Evolutionary conservation across 2,329 filamentous ascomycete species (phyloP), one percentile per base, ranked within the genome.

Genomic region (Fusarium sp.): DNA sequence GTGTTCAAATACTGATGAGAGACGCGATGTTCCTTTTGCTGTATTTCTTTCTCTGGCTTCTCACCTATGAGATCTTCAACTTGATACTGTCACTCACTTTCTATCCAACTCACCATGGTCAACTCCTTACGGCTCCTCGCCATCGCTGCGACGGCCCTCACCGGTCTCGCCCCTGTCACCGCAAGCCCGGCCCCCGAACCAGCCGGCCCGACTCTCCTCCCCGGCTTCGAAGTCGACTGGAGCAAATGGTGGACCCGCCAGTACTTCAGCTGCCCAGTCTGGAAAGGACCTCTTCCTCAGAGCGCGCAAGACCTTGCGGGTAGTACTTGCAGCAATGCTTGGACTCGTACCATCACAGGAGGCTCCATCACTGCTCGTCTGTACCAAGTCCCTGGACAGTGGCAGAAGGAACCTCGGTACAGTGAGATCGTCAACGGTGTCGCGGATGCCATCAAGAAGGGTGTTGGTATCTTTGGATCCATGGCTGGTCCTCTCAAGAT

Each of bases 361-460:
- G 68, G 65, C 8, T 62, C 61, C 27, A 68, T 58, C 20, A 70
- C 68, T 5, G 60, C 65, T n/a, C 60, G 64, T 24, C 60, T 70
- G 18, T 70, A 70, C 54, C 67, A 70, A 24, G 67, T 70, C n/a
- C 67, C 67, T 20, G 67, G 67, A 16, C 8, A 24, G 2, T 67
- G 67, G 67, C 64, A 70, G 20, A 20, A 50, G 47, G 42, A 64
- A 5, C 45, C 54, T 14, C 60, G 67, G 7, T 70, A 70, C 37
- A 64, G 35, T 11, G 67, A 70, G 20, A 70, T 70, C 14, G 67
- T 67, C 60, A 70, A 70, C 38, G 64, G 67, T 24, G 67, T 62
- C 3, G 67, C 50, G 9, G 60, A 40, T 31, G 67, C 60, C 4
- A 67, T 70, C 67, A 67, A 70, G 54, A 70, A 70, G 24, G 64